Conservation (phyloP, 345 rosid genomes). For the Euclidium syriacum region DNA sequence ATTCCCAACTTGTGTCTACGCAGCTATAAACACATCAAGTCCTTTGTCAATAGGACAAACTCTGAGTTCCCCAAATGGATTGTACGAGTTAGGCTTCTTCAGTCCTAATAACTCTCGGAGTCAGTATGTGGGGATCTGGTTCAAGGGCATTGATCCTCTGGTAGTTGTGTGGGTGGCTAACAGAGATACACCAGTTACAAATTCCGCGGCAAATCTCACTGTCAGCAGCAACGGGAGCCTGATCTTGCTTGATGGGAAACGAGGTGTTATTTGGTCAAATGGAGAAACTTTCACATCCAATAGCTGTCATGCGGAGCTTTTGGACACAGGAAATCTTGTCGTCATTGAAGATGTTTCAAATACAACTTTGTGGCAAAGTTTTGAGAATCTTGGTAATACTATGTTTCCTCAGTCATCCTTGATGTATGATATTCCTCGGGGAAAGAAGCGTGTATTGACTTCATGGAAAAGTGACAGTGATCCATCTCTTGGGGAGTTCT, state of each 20-base stretch:
- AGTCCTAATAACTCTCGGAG: neutral
- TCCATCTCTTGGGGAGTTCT: constrained; percentile 9
- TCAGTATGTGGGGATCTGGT: constrained; percentile 39
- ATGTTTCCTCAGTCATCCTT: constrained; percentile 2
- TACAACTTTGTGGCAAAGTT: constrained; percentile 2
- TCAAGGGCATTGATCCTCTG: neutral
- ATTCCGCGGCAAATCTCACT: neutral
- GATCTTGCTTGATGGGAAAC: neutral
- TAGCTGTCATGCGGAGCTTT: neutral
- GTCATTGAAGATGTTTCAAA: neutral
- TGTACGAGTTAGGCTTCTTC: constrained; percentile 30
- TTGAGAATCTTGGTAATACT: constrained; percentile 5
- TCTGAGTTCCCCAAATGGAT: constrained; percentile 19
- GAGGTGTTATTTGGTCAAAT: neutral
- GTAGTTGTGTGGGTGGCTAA: constrained; percentile 32
- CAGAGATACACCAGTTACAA: constrained; percentile 1
- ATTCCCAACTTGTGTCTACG: constrained; percentile 11
- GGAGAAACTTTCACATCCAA: neutral
- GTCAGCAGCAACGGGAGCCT: neutral
- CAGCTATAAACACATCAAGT: constrained; percentile 20
- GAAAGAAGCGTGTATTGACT: neutral
- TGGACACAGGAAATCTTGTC: constrained; percentile 2
- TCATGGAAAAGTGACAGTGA: constrained; percentile 9
- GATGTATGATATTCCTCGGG: neutral
- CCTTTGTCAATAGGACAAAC: constrained; percentile 28